phyloP scores from a whole-genome alignment of 352 stramenopile genomes.

The Phytopythium sindhum region DNA sequence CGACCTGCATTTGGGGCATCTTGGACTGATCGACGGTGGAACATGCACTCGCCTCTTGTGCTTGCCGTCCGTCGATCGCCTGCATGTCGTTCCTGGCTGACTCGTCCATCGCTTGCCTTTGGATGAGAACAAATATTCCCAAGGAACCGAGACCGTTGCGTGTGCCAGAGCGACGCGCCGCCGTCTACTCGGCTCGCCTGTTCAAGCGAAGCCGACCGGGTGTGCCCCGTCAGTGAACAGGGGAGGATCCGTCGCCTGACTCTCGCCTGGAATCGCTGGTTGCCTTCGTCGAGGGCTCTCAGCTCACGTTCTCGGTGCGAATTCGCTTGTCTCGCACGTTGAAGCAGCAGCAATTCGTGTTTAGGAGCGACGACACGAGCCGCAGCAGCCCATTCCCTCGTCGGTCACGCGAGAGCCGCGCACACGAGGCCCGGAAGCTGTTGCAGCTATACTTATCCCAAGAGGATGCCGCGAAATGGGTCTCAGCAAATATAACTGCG shows the following conservation, averaged over 20 bases:
- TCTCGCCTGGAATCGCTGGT: background rate
- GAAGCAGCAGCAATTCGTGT: background rate
- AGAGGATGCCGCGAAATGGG: background rate
- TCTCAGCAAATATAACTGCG: background rate
- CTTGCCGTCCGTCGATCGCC: background rate
- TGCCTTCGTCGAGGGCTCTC: background rate
- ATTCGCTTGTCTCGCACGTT: background rate
- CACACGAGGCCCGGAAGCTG: background rate
- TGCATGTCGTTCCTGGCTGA: background rate
- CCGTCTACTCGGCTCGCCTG: slow-evolving; percentile 8
- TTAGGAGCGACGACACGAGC: background rate
- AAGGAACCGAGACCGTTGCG: background rate
- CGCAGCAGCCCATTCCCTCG: background rate
- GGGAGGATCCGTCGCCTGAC: background rate
- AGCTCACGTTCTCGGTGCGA: background rate
- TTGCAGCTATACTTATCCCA: slow-evolving; percentile 11
- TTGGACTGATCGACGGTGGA: background rate
- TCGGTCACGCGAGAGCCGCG: background rate
- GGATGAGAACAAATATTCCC: background rate
- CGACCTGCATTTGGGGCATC: background rate
- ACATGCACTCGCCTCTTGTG: background rate
- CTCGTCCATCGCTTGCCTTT: background rate
- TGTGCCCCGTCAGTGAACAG: background rate
- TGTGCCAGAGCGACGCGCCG: slow-evolving; percentile 7
- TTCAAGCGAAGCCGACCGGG: background rate